phyloP scores from a whole-genome alignment of 2,329 filamentous ascomycete species.

The Domatiomyces catenatus region DNA sequence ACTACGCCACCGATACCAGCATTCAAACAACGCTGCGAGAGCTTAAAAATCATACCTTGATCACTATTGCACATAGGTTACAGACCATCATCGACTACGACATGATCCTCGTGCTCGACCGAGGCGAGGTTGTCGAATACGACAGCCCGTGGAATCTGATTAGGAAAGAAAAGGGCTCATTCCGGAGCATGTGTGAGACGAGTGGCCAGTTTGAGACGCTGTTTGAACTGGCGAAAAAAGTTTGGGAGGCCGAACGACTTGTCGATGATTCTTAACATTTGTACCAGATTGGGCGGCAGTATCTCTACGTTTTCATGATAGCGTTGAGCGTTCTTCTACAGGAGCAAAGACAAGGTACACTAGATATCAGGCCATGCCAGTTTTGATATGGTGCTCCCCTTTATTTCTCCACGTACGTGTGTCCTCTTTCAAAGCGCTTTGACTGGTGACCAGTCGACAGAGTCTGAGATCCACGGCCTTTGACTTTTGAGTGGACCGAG shows the following conservation, averaged over 20 bases:
- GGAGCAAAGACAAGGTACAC: background rate
- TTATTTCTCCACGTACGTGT: no score
- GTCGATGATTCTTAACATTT: slow-evolving; percentile 23
- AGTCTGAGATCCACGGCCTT: background rate
- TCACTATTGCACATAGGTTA: slow-evolving; percentile 89
- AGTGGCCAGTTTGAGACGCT: slow-evolving; percentile 48
- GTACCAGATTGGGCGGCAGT: background rate
- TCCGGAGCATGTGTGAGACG: slow-evolving; percentile 54
- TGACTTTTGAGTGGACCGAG: background rate
- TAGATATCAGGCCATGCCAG: background rate
- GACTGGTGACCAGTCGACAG: no score
- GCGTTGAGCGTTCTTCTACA: background rate
- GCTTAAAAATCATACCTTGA: slow-evolving; percentile 70
- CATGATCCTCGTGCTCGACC: slow-evolving; percentile 87
- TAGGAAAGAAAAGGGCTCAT: slow-evolving; percentile 50
- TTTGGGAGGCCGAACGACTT: slow-evolving; percentile 32
- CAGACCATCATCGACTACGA: slow-evolving; percentile 98
- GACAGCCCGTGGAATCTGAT: slow-evolving; percentile 79
- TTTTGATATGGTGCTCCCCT: background rate
- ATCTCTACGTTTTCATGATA: background rate
- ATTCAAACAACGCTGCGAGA: slow-evolving; percentile 96
- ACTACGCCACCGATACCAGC: slow-evolving; percentile 88
- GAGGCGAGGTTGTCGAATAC: slow-evolving; percentile 73
- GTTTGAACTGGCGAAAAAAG: slow-evolving; percentile 38
- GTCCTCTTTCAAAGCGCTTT: no score